Evolutionary conservation across 805 yeast species (phyloP).

Genomic region (Torulaspora maleeae): DNA sequence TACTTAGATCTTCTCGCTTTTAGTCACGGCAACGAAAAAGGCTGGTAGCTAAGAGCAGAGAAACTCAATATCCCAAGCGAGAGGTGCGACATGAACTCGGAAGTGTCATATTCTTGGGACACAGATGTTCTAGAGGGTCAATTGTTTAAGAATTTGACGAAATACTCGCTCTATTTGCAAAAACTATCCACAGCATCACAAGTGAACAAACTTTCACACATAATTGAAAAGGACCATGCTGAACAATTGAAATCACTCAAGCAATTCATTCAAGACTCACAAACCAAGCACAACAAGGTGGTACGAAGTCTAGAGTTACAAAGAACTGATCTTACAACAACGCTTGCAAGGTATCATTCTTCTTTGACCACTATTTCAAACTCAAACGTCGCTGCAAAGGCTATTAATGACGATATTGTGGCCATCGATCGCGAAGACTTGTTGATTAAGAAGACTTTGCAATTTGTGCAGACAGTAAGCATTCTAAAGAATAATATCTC

Average conservation of each 20-base stretch:
- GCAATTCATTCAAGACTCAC: slow-evolving; percentile 22
- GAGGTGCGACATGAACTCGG: slow-evolving; percentile 1
- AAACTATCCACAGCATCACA: slow-evolving; percentile 32
- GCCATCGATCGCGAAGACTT: slow-evolving; percentile 64
- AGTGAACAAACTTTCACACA: slow-evolving; percentile 23
- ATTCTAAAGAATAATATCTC: slow-evolving; percentile 60
- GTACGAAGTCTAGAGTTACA: slow-evolving; percentile 51
- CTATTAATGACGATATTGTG: slow-evolving; percentile 65
- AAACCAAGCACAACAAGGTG: slow-evolving; percentile 22
- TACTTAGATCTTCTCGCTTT: not conserved
- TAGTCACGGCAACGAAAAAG: not conserved
- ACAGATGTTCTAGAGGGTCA: slow-evolving; percentile 22
- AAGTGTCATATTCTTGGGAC: slow-evolving; percentile 8
- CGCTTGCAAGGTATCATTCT: slow-evolving; percentile 53
- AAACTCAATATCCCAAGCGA: too few relatives aligned
- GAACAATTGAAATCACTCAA: slow-evolving; percentile 18
- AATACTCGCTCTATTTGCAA: slow-evolving; percentile 25
- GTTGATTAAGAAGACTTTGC: slow-evolving; percentile 56
- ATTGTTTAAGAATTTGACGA: slow-evolving; percentile 27
- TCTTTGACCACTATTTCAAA: slow-evolving; percentile 50
- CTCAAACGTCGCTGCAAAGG: slow-evolving; percentile 61
- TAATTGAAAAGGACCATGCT: slow-evolving; percentile 21
- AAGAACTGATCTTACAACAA: slow-evolving; percentile 59
- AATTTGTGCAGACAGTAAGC: slow-evolving; percentile 62
- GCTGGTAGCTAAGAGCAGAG: too few relatives aligned